These are phyloP conservation scores for Mycena rebaudengoi DNA, from an alignment of 768 basidiomycete species.

Conservation along the genomic window DNA sequence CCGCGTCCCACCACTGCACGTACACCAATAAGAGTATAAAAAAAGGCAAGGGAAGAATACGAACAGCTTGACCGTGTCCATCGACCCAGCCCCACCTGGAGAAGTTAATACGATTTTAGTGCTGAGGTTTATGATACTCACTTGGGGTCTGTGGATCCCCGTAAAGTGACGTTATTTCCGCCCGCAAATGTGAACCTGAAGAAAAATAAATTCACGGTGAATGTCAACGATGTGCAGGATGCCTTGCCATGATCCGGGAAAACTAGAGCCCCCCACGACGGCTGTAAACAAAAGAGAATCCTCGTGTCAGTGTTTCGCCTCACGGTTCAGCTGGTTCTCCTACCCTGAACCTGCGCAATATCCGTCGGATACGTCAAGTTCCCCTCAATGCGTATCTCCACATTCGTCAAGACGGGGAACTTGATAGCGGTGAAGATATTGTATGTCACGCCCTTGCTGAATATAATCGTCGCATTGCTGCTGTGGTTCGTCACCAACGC, in stretches of 20 bases:
- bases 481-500: constrained; percentile 52
- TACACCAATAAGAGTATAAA: not conserved
- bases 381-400: constrained; percentile 64
- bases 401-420: constrained; percentile 63
- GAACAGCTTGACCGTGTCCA: constrained; percentile 62
- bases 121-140: too few species aligned
- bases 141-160: constrained; percentile 60
- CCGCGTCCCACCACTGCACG: constrained; percentile 65
- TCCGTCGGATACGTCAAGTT: constrained; percentile 64
- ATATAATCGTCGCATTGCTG: constrained; percentile 61
- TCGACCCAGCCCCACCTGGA: constrained; percentile 81
- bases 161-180: constrained; percentile 65
- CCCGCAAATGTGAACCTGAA: constrained; percentile 65
- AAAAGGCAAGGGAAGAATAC: constrained; percentile 8
- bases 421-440: constrained; percentile 69
- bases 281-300: constrained; percentile 34
- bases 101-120: too few species aligned
- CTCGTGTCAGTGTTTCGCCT: not conserved
- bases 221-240: not conserved
- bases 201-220: constrained; percentile 55
- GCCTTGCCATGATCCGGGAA: constrained; percentile 13
- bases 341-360: constrained; percentile 61
- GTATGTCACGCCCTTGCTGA: constrained; percentile 63
- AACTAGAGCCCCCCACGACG: constrained; percentile 54
- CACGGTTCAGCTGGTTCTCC: not conserved